Base-by-base conservation (phyloP, 2,329 filamentous ascomycete genomes). In the Ascocoryne sarcoides region DNA sequence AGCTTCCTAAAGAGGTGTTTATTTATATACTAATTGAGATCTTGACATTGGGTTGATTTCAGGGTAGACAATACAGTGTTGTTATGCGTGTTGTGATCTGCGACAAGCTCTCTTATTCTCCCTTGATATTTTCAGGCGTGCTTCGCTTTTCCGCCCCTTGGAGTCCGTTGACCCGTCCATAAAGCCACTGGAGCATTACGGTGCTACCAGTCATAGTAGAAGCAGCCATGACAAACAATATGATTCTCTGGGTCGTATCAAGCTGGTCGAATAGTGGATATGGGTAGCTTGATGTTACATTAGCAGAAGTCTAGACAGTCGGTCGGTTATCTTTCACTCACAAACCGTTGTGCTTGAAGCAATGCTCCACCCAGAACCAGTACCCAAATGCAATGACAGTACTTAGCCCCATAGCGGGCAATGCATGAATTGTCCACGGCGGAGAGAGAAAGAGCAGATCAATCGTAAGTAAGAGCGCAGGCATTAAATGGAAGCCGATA, bases 201-300 rank as follows among this genome's bases (percentile, higher is more conserved):
- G 84, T 89, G 49, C 79, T 86, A 3, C 68, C 59, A 2, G 83
- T 80, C 76, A 93, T 89, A 12, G 84, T 62, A 1, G 72, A 55
- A 1, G 84, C 87, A 31, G 84, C 83, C 14, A 75, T 64, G 1
- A 69, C 69, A 51, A 93, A 94, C 8, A 94, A 66, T 0, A 74
- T 63, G 7, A 79, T 65, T 15, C 89, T 74, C 55, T 87, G 79
- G 36, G 65, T 58, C 0, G 77, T 82, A 36, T 68, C 71, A 31
- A 93, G 65, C 32, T 84, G 59, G 7, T 69, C 79, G 48, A 95
- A 90, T 18, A 95, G 71, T 1, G 89, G 88, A 60, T 95, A 95
- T 0, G 88, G 87, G 52, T 94, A 93, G 68, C 79, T 83, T 51
- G n/a, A 29, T 35, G 4, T 14, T n/a, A 10, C 2, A 36, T 55